Percentiles rank a stretch among this genome's conserved stretches.
Conservation (phyloP, 1,284 basidiomycete species). For the Malassezia dermatis region DNA sequence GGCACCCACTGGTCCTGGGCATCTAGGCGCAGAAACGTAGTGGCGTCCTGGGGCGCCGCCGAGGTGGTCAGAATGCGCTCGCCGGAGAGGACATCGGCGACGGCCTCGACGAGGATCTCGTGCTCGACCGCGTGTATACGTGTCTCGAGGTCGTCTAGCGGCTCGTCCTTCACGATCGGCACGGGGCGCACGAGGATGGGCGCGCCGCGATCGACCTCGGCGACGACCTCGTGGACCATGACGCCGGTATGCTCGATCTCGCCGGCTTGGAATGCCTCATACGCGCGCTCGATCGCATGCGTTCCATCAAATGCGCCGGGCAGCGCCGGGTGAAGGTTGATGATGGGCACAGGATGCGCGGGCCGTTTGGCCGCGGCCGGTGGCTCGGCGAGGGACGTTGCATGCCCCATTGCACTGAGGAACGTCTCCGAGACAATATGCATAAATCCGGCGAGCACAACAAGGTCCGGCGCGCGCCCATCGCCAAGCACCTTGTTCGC, state of each 20-base stretch:
- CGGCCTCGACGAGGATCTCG: slow-evolving; percentile 69
- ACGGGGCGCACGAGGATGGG: slow-evolving; percentile 74
- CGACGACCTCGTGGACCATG: slow-evolving; percentile 90
- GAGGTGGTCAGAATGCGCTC: background rate
- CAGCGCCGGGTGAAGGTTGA: slow-evolving; percentile 92
- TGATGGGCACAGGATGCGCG: slow-evolving; percentile 62
- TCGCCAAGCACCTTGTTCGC: slow-evolving; percentile 59
- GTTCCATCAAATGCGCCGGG: slow-evolving; percentile 90
- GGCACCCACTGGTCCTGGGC: background rate
- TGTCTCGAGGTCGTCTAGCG: slow-evolving; percentile 63
- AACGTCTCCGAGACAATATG: slow-evolving; percentile 63
- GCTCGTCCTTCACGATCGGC: slow-evolving; percentile 61
- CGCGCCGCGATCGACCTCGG: slow-evolving; percentile 82
- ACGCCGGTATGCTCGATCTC: slow-evolving; percentile 57
- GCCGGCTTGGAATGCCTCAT: slow-evolving; percentile 72
- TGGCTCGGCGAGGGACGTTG: slow-evolving; percentile 20
- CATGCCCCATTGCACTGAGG: slow-evolving; percentile 45
- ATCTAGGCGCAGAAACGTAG: background rate
- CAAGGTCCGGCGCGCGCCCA: slow-evolving; percentile 59
- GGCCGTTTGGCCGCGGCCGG: slow-evolving; percentile 23
- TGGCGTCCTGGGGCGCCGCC: background rate
- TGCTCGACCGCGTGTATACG: slow-evolving; percentile 77
- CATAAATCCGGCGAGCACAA: slow-evolving; percentile 97
- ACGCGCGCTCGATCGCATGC: slow-evolving; percentile 76
- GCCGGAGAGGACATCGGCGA: slow-evolving; percentile 24